Evolutionary conservation across 1,139 yeast genomes (phyloP), one percentile per base, ranked within the genome.

Genomic region (Pichia sp.): DNA sequence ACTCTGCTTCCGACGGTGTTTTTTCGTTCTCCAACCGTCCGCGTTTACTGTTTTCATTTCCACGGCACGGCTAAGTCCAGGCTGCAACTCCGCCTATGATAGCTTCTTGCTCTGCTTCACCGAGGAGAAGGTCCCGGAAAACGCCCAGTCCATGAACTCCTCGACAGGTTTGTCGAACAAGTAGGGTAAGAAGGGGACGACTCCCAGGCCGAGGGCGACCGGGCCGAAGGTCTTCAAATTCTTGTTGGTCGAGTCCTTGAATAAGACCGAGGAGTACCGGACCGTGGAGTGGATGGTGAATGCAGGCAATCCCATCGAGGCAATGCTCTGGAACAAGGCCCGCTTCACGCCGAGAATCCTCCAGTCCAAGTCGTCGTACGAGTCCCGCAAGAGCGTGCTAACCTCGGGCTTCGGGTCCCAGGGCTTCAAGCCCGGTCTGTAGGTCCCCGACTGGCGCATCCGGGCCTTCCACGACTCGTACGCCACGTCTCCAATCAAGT

Each of bases 261-360:
- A 53, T 6, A 53, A 36, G 9, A 51, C 2, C 9, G 56, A 53
- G 5, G 56, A 53, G 66, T 86, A 86, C 63, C 86, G 77, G 48
- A 88, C 96, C 1, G 90, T 78, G 10, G 87, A 77, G 68, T 88
- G 96, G 64, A 88, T 88, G 5, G 96, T 88, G 68, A 87, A 83
- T 1, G 95, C 95, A 4, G 95, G 95, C 52, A 88, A 76, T 12
- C 89, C 95, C 95, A 88, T 88, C 44, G 90, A 83, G 2, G 95
- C 96, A 61, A 88, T 74, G 60, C 87, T 77, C 70, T 88, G 96
- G 74, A 88, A 88, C 44, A 87, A 65, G 6, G 88, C 92, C 67
- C 95, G 77, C 68, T 88, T 85, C 51, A 85, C 66, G 9, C 81
- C 86, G 6, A 77, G 80, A 52, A 83, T 61, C 63, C 79, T 77